Base-by-base conservation (phyloP, 176 grass and related monocot species). In the Tillandsia leiboldiana region DNA sequence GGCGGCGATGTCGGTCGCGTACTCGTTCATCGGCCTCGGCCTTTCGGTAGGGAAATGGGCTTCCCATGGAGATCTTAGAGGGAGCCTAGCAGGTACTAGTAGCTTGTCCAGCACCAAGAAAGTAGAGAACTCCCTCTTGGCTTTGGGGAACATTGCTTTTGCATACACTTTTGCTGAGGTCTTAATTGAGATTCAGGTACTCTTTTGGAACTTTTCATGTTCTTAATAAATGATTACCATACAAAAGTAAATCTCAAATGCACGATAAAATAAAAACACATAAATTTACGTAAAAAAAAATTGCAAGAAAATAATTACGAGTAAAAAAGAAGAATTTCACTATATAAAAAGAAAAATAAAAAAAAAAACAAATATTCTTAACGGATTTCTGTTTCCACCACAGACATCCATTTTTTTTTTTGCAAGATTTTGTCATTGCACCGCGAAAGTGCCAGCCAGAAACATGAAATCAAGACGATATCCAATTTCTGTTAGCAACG, bases 141-240 rank as follows among this genome's bases (percentile, higher is more conserved):
- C 92, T 23, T 49, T 96, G 8, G 92, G 92, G 62, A 91, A 96
- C 79, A 87, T 96, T 27, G 92, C 92, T 15, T 96, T 96, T 15
- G 92, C 92, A 0, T 96, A 88, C 80, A 91, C 92, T 2, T 96
- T 91, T n/a, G 85, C 92, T 0, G 85, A 88, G 81, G 86, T 96
- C 10, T 75, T 96, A 0, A 91, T 96, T 69, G 92, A 96, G 79
- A 90, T 96, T 15, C 88, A 96, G 85, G 92, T 91, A 77, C 53
- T 63, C 24, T 2, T 12, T 33, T 48, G 65, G 50, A 47, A 17
- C 33, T 69, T 68, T 69, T 10, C 15, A 9, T 18, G 42, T 11
- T 50, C 0, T 28, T 68, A 24, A 24, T 24, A 24, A 0, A 1
- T 1, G 24, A 24, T 24, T 1, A 24, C 1, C 24, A 24, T 24